Evolutionary conservation across 2,329 filamentous ascomycete species (phyloP), one percentile per base, ranked within the genome.

Genomic region (Apiospora hydei): DNA sequence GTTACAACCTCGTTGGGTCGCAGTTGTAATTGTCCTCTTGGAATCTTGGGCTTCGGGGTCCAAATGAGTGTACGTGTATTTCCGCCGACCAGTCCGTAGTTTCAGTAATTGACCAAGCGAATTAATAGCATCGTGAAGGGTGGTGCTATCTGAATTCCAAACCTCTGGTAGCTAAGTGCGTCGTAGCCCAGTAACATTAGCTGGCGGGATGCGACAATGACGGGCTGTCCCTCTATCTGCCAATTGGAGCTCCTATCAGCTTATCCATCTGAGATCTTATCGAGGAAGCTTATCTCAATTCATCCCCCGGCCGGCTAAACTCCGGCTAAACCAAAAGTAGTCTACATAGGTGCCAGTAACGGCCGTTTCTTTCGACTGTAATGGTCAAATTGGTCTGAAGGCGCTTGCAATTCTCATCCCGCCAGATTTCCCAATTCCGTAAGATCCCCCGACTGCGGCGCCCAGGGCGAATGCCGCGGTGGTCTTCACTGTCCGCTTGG

Each of bases 391-490:
- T 83, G 85, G 83, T 79, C 34, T 77, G 89, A 87, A 91, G 88
- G 83, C 85, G 83, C 84, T 88, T 86, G 81, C 78, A 83, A 85
- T 79, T 83, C 85, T 87, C 82, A 75, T 81, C 80, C 81, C 79
- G 79, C 80, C 81, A 81, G 81, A 81, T 21, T 64, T 64, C 85
- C 86, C 87, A 87, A 86, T 84, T 84, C 88, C 86, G 83, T 88
- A 75, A 86, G 86, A 86, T 85, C 85, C 85, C 84, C 82, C 83
- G 79, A 81, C 43, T 72, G 80, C 84, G 83, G 86, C 89, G 90
- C 89, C 90, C 90, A 89, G 88, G 84, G 85, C 90, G 90, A 92
- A 92, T 86, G 88, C 86, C 76, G 89, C 88, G 90, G 90, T 89
- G 89, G 86, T 72, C 79, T 71, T 82, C 81, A 83, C 86, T 88